Base-by-base conservation (phyloP, 2,329 filamentous ascomycete species). In the Chalara sp. region DNA sequence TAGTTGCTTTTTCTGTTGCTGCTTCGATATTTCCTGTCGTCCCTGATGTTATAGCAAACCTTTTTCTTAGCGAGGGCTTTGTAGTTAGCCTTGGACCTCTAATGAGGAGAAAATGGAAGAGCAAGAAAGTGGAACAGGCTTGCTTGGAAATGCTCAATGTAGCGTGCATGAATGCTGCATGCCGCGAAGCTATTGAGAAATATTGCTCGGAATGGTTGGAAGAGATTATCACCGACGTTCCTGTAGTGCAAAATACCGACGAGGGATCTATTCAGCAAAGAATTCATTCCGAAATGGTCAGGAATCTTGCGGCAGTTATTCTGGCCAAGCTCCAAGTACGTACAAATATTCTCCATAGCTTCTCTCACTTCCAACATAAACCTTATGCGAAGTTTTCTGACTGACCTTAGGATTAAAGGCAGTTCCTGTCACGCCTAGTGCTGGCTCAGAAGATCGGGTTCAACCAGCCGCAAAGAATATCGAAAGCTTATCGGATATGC, bases 1-100 rank as follows among this genome's bases (percentile, higher is more conserved):
- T 96, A 49, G 76, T 93, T 46, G 91, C 91, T 5, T 97, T 96
- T 67, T 97, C 91, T 48, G 90, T 91, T n/a, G 89, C 90, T 5
- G 83, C 90, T 2, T 82, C 84, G 28, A 81, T 95, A 6, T 99
- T 99, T 65, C 91, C 93, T 1, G 79, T 99, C 48, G 82, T 88
- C 2, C 86, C 89, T 3, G 79, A 84, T 50, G 78, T 88, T 42
- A 88, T 85, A 2, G 78, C 88, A 3, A 76, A 83, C 53, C 75
- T 97, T 37, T 96, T 99, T 66, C 78, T 97, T 51, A 90, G 84
- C 35, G 89, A 96, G 58, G 89, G 89, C 3, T 97, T 99, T 62
- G 74, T 96, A 44, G 75, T 82, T 52, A 85, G 81, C 50, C 77
- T 97, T 6, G 84, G 86, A 12, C 81, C 86, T 11, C 73, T 95